phyloP scores from a whole-genome alignment of 192 early-diverging fungal species.

The Coemansia sp. region DNA sequence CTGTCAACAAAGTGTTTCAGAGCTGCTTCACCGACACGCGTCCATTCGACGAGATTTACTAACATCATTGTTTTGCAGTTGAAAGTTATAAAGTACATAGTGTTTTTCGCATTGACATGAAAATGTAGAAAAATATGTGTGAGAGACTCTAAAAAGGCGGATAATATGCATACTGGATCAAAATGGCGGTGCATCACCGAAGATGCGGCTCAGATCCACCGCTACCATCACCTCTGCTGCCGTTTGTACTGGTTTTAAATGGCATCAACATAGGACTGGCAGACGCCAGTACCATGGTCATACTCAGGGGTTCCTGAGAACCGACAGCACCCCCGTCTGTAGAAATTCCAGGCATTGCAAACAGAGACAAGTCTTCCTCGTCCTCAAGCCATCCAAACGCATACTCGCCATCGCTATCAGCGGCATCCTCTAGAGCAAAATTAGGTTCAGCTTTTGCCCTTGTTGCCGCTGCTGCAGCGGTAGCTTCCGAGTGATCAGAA shows the following conservation, averaged over 20 bases:
- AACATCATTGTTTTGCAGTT: constrained; percentile 1
- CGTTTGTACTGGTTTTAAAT: not conserved
- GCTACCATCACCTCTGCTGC: not conserved
- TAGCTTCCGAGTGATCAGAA: constrained; percentile 11
- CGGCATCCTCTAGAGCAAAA: not conserved
- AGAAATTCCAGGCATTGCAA: constrained; percentile 37
- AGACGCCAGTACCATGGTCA: constrained; percentile 44
- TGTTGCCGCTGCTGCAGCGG: not conserved
- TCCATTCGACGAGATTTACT: constrained; percentile 94
- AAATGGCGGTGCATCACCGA: not conserved
- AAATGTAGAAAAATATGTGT: constrained; percentile 1
- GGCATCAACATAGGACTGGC: constrained; percentile 44
- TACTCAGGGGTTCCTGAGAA: constrained; percentile 16
- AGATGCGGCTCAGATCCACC: constrained; percentile 6
- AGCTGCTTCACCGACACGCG: constrained; percentile 92
- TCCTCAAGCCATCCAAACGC: constrained; percentile 51
- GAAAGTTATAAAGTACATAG: not conserved
- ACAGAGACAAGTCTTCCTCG: constrained; percentile 42
- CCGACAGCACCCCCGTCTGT: constrained; percentile 4
- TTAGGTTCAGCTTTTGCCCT: not conserved
- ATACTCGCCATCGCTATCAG: constrained; percentile 23
- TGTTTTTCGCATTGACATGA: not conserved
- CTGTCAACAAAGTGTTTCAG: constrained; percentile 83
- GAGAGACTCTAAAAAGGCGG: not conserved
- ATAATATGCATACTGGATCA: not conserved